These are phyloP conservation scores for Trichoderma oligosporum DNA, from an alignment of 2,329 filamentous ascomycete genomes.

Conservation along the genomic window DNA sequence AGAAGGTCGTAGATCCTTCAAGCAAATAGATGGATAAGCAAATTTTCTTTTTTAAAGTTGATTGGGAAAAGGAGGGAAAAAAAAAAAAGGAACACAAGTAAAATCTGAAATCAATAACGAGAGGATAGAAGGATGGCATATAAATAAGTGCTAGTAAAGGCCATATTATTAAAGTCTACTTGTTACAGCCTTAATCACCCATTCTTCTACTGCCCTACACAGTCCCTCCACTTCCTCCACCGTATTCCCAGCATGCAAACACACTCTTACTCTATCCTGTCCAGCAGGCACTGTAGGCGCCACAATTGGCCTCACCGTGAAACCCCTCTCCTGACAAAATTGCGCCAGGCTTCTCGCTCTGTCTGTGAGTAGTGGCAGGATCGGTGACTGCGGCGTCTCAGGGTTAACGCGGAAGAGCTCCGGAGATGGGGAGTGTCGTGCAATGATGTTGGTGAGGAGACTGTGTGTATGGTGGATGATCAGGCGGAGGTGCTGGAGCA, in stretches of 20 bases:
- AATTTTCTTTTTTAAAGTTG: neutral
- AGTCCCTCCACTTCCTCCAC: conserved; percentile 53
- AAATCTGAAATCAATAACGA: neutral
- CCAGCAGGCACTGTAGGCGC: conserved; percentile 64
- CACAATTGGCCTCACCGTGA: conserved; percentile 62
- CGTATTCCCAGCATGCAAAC: conserved; percentile 65
- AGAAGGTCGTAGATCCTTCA: conserved; percentile 30
- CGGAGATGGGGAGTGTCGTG: conserved; percentile 16
- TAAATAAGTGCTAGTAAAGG: neutral
- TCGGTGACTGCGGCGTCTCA: conserved; percentile 52
- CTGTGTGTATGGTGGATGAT: conserved; percentile 40
- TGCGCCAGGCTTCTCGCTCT: conserved; percentile 56
- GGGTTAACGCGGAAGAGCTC: conserved; percentile 36
- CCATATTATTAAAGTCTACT: conserved; percentile 16
- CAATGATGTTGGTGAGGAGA: conserved; percentile 41
- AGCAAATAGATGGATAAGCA: neutral
- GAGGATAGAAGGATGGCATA: neutral
- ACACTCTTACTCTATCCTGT: conserved; percentile 61
- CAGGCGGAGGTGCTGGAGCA: conserved; percentile 32
- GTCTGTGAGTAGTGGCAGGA: conserved; percentile 59
- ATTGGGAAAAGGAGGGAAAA: neutral
- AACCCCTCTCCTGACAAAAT: conserved; percentile 56
- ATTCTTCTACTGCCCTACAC: conserved; percentile 44
- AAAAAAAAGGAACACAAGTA: neutral
- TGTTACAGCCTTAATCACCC: conserved; percentile 35